These are phyloP conservation scores for Boletellus ananiceps DNA, from an alignment of 768 basidiomycete species.

Conservation along the genomic window DNA sequence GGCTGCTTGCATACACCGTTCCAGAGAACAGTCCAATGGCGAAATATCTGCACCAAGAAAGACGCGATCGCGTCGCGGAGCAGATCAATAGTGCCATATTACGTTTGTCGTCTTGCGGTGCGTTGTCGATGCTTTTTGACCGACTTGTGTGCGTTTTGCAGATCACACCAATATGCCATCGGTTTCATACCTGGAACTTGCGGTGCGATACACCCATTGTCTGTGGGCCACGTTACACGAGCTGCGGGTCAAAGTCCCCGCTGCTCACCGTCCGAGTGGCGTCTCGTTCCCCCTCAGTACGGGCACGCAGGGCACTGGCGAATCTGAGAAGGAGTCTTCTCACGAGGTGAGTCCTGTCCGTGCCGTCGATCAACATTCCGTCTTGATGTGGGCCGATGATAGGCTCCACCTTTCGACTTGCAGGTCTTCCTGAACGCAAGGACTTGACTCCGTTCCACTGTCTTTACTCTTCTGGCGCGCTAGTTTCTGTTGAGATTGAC, in stretches of 20 bases:
- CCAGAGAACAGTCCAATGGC: slow-evolving; percentile 74
- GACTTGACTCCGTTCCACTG: slow-evolving; percentile 30
- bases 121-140: slow-evolving; percentile 1
- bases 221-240: slow-evolving; percentile 58
- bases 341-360: slow-evolving; percentile 32
- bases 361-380: background rate
- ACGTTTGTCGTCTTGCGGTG: slow-evolving; percentile 43
- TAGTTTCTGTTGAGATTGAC: background rate
- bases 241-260: slow-evolving; percentile 41
- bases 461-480: background rate
- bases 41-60: slow-evolving; percentile 68
- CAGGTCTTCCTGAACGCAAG: slow-evolving; percentile 47
- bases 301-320: slow-evolving; percentile 17
- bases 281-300: slow-evolving; percentile 39
- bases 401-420: slow-evolving; percentile 53
- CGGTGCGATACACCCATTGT: slow-evolving; percentile 59
- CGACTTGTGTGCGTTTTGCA: slow-evolving; percentile 20
- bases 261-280: slow-evolving; percentile 38
- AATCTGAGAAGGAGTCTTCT: slow-evolving; percentile 31
- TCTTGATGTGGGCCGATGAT: slow-evolving; percentile 6
- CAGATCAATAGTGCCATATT: slow-evolving; percentile 86
- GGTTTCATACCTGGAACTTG: slow-evolving; percentile 59
- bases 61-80: slow-evolving; percentile 80
- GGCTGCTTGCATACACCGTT: slow-evolving; percentile 76
- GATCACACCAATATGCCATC: slow-evolving; percentile 49